Evolutionary conservation across 441 rosid species (phyloP).

Genomic region (Adansonia grandidieri): DNA sequence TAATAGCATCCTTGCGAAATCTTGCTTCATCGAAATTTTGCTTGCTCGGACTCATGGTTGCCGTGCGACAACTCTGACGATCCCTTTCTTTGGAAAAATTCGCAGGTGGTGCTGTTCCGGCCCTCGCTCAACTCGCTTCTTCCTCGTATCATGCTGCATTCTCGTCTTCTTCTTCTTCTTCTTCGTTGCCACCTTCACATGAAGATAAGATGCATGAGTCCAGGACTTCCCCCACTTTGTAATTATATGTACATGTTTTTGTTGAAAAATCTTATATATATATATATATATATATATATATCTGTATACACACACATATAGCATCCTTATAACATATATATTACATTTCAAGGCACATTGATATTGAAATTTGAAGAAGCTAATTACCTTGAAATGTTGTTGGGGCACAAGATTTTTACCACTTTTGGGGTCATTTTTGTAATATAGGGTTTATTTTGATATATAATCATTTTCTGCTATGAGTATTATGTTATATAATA

Average conservation of each 20-base stretch:
- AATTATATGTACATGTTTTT: not conserved
- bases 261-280: no score
- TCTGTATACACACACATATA: no score
- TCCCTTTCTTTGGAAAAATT: constrained; percentile 17
- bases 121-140: constrained; percentile 76
- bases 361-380: not conserved
- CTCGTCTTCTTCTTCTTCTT: constrained; percentile 39
- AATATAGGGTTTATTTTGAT: not conserved
- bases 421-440: not conserved
- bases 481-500: no score
- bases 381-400: not conserved
- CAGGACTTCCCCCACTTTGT: constrained; percentile 52
- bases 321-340: not conserved
- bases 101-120: constrained; percentile 84
- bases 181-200: constrained; percentile 34
- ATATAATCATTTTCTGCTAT: no score
- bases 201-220: constrained; percentile 48
- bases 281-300: not conserved
- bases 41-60: not conserved
- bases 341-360: not conserved
- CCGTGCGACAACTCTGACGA: not conserved
- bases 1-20: not conserved
- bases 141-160: constrained; percentile 79
- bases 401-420: not conserved
- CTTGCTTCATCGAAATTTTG: not conserved